phyloP scores from a whole-genome alignment of 441 rosid species.

The Eruca vesicaria region DNA sequence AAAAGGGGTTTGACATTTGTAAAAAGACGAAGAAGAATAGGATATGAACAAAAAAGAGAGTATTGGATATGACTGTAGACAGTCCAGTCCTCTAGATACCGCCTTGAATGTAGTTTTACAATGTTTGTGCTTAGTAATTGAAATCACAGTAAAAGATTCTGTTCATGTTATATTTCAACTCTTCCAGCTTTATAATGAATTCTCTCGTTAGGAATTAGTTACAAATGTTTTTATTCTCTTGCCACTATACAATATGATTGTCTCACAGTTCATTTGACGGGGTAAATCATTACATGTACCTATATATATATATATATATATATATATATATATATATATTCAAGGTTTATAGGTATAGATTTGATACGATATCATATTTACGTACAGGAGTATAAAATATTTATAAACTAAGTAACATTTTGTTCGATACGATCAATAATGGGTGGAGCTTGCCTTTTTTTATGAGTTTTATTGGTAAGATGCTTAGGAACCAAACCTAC shows the following conservation, averaged over 20 bases:
- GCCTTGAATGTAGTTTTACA: too few relatives aligned
- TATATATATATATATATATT: not conserved
- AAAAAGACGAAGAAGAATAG: too few relatives aligned
- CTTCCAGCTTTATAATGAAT: not conserved
- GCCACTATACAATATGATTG: not conserved
- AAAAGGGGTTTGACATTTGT: too few relatives aligned
- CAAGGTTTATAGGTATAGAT: not conserved
- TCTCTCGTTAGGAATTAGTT: not conserved
- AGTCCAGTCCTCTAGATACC: too few relatives aligned
- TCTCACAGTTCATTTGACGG: not conserved
- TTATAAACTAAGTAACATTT: not conserved
- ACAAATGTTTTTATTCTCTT: not conserved
- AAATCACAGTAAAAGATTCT: not conserved
- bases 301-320: not conserved
- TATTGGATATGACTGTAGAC: not conserved
- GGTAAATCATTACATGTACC: not conserved
- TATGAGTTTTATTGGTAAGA: slow-evolving; percentile 4
- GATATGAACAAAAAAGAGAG: too few relatives aligned
- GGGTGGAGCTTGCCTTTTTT: slow-evolving; percentile 10
- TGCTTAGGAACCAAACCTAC: slow-evolving; percentile 17
- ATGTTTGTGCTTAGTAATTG: too few relatives aligned
- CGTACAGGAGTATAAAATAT: not conserved
- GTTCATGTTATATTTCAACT: not conserved
- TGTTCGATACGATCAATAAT: not conserved
- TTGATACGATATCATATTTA: not conserved